Evolutionary conservation across 352 stramenopile genomes (phyloP), one percentile per base, ranked within the genome.

Genomic region (Phytophthora pistaciae): DNA sequence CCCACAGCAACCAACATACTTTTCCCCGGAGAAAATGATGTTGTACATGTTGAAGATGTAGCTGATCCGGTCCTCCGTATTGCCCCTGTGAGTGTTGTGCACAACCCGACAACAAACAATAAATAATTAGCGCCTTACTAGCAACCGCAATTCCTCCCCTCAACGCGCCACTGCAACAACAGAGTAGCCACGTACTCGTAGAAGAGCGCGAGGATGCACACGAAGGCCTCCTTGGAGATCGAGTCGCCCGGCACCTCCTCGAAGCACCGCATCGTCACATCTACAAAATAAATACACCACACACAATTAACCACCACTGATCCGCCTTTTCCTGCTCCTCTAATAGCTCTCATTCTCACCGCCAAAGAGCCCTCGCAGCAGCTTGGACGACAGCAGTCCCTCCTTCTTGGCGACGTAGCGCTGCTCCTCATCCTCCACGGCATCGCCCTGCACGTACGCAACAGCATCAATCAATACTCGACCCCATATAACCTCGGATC

Each of bases 1-100:
- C 6, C 8, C 14, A 50, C n/a, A 16, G 20, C 14, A 16, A 20
- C 14, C 50, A 21, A 78, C 74, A 44, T 74, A 95, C 88, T 87
- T 78, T 44, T 95, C 87, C 14, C 76, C 75, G 3, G 77, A 80
- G 64, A 92, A 87, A 29, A 89, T 86, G 61, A 92, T 93, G 55
- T 80, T 84, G 76, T 95, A 94, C 89, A 96, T 96, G 21, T 75
- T 87, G 63, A 96, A 96, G 23, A 96, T 83, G 70, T 94, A 96
- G 73, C 84, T 90, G 66, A 96, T 92, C n/a, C 88, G 84, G 72
- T 96, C 89, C 64, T 96, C 89, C 38, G 87, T 94, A 72, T 94
- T 94, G 56, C 89, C 89, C 74, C 89, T 96, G 64, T 55, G 25
- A 27, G 25, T 29, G 16, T 9, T 40, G 27, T 13, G n/a, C 63